Evolutionary conservation across 2,329 filamentous ascomycete genomes (phyloP).

Genomic region (Hypoxylon sp.): DNA sequence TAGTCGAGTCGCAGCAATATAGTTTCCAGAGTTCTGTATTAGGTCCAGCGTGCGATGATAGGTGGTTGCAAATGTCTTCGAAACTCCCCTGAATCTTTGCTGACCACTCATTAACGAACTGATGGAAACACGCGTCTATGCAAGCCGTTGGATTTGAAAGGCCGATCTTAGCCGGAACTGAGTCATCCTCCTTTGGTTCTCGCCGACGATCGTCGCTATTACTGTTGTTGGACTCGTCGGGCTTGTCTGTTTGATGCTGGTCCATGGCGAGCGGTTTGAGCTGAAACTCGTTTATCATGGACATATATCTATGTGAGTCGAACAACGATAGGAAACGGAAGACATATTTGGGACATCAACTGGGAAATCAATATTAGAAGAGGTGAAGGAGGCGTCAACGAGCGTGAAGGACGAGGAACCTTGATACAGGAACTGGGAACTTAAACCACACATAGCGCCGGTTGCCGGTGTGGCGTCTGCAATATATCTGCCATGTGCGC

Average conservation of each 20-base stretch:
- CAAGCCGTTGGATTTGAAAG: constrained; percentile 43
- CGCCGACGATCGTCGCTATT: constrained; percentile 1
- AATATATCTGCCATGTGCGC: constrained; percentile 45
- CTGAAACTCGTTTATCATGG: constrained; percentile 36
- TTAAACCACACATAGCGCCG: constrained; percentile 31
- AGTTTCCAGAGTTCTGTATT: constrained; percentile 58
- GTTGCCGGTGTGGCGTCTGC: constrained; percentile 36
- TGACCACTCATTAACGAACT: constrained; percentile 39
- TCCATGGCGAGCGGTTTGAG: constrained; percentile 38
- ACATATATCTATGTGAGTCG: constrained; percentile 40
- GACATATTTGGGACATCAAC: constrained; percentile 44
- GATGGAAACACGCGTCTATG: constrained; percentile 44
- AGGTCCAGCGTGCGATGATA: constrained; percentile 45
- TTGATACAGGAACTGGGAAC: constrained; percentile 30
- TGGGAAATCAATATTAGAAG: constrained; percentile 28
- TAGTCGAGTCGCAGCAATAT: constrained; percentile 66
- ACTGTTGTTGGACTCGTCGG: neutral
- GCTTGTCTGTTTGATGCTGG: constrained; percentile 4
- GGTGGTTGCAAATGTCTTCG: constrained; percentile 44
- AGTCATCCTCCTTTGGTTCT: neutral
- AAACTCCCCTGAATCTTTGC: constrained; percentile 28
- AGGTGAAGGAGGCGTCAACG: constrained; percentile 42
- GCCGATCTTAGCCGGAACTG: constrained; percentile 35
- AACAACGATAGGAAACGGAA: constrained; percentile 41
- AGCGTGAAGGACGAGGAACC: constrained; percentile 43